These are phyloP conservation scores for Gnomoniopsis sp. DNA, from an alignment of 2,329 filamentous ascomycete genomes.

Conservation along the genomic window DNA sequence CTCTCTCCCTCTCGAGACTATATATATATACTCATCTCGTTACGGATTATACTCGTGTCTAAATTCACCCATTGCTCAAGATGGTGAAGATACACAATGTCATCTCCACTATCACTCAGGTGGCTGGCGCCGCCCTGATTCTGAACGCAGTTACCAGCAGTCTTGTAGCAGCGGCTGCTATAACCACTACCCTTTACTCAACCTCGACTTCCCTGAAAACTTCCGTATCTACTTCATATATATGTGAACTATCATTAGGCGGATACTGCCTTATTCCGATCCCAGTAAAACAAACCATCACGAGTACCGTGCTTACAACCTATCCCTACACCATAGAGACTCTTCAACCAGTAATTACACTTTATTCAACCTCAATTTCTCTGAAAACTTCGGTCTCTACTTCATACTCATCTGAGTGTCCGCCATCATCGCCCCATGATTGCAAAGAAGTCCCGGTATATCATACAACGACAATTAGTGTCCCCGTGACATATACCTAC, in stretches of 20 bases:
- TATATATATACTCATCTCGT: too few relatives aligned
- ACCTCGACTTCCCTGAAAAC: not conserved
- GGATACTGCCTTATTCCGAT: not conserved
- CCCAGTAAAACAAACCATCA: not conserved
- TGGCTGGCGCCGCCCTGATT: not conserved
- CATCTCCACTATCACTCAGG: too few relatives aligned
- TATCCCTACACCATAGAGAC: not conserved
- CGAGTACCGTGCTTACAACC: not conserved
- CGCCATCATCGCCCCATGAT: too few relatives aligned
- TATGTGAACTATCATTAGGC: not conserved
- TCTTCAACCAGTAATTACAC: not conserved
- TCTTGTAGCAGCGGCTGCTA: not conserved
- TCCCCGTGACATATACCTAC: not conserved
- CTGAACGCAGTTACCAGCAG: not conserved
- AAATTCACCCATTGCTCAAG: too few relatives aligned
- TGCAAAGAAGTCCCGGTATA: too few relatives aligned
- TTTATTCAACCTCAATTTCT: not conserved
- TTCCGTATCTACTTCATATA: not conserved
- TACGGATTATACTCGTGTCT: too few relatives aligned
- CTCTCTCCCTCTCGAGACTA: too few relatives aligned
- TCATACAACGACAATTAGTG: too few relatives aligned
- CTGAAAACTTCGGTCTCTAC: not conserved
- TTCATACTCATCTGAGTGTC: not conserved
- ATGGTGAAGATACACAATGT: too few relatives aligned
- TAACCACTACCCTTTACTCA: not conserved